Conservation (phyloP, 2,329 filamentous ascomycete species). For the Phialophora verrucosa region DNA sequence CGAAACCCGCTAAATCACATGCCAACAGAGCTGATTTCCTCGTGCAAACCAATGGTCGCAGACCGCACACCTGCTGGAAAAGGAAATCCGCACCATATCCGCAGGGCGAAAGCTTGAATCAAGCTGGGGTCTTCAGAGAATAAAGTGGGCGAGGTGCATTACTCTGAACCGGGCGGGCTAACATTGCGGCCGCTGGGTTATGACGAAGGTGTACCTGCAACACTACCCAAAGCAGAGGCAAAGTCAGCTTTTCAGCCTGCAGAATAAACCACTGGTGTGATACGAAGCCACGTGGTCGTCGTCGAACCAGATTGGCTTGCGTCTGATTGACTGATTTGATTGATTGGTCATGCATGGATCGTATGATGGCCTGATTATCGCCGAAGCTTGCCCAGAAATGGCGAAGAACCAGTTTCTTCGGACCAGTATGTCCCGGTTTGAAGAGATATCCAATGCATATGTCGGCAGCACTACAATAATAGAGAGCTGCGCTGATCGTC, state of each 20-base stretch:
- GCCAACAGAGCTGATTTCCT: background rate
- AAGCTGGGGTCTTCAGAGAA: background rate
- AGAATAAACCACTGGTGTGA: background rate
- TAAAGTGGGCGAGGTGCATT: background rate
- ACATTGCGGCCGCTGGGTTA: slow-evolving; percentile 3
- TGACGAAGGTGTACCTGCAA: slow-evolving; percentile 12
- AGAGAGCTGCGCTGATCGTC: background rate
- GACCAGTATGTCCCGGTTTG: background rate
- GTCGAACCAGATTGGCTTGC: background rate
- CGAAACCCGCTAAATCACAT: background rate
- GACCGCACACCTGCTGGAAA: slow-evolving; percentile 14
- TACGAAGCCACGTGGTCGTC: background rate
- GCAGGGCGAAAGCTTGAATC: slow-evolving; percentile 10
- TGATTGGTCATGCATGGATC: background rate
- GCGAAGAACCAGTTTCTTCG: background rate
- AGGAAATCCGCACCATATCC: slow-evolving; percentile 14
- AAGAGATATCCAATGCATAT: background rate
- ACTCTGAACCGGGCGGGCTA: slow-evolving; percentile 9
- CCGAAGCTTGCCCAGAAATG: background rate
- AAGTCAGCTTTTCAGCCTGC: background rate
- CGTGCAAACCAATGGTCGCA: slow-evolving; percentile 4
- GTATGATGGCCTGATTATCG: background rate
- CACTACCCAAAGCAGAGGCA: slow-evolving; percentile 9
- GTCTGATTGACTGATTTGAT: background rate
- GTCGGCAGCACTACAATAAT: background rate